phyloP scores from a whole-genome alignment of 2,329 filamentous ascomycete genomes.

The Fusarium heterosporum region DNA sequence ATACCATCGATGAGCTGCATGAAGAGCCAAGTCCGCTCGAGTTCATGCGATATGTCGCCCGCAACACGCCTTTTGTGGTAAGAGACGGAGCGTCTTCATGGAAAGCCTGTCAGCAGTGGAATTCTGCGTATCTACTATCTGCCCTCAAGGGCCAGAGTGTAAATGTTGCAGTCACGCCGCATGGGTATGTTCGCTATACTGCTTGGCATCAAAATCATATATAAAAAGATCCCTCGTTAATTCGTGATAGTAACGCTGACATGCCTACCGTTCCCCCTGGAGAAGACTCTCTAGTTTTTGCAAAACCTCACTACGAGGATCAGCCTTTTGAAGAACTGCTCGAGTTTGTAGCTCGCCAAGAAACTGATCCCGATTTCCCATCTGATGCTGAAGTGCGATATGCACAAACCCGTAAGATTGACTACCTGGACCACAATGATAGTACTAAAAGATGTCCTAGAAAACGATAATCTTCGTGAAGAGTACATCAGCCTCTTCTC shows the following conservation, averaged over 20 bases:
- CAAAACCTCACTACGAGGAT: constrained; percentile 77
- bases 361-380: constrained; percentile 54
- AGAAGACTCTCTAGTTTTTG: constrained; percentile 62
- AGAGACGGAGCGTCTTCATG: constrained; percentile 71
- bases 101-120: constrained; percentile 73
- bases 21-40: constrained; percentile 79
- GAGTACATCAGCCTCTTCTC: constrained; percentile 75
- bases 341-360: constrained; percentile 69
- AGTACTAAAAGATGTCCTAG: constrained; percentile 51
- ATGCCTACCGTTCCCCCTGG: constrained; percentile 48
- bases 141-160: constrained; percentile 68
- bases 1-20: constrained; percentile 68
- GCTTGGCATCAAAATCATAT: not conserved
- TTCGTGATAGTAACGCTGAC: constrained; percentile 52
- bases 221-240: not conserved
- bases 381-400: constrained; percentile 69
- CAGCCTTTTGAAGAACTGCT: constrained; percentile 74
- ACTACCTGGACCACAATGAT: not conserved
- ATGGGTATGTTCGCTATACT: constrained; percentile 64
- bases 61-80: constrained; percentile 80
- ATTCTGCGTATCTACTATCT: constrained; percentile 66
- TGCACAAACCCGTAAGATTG: constrained; percentile 75
- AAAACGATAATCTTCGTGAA: constrained; percentile 83
- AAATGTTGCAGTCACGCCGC: constrained; percentile 82
- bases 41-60: constrained; percentile 81